Percentiles rank a stretch among this genome's conserved stretches.
Conservation (phyloP, 2,329 filamentous ascomycete species). For the Zasmidium cellare region DNA sequence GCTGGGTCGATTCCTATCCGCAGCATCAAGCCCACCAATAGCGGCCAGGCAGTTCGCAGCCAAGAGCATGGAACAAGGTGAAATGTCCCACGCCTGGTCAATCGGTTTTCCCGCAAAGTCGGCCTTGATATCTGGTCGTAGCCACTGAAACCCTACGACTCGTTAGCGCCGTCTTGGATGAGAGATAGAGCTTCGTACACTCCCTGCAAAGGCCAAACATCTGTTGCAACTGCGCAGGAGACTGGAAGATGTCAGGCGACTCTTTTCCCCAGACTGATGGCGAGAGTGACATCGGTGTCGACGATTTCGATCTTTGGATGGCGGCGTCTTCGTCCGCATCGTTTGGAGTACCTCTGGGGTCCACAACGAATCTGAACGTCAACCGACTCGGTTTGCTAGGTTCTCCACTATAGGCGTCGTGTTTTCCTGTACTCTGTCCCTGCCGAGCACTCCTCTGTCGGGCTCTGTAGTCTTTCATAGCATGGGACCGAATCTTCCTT, state of each 20-base stretch:
- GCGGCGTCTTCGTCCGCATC: not conserved
- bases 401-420: not conserved
- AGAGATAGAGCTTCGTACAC: not conserved
- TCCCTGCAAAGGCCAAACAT: not conserved
- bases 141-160: not conserved
- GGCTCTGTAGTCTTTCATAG: not conserved
- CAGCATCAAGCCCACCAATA: not conserved
- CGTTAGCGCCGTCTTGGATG: not conserved
- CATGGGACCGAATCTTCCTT: not conserved
- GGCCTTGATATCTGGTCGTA: not conserved
- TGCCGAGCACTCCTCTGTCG: not conserved
- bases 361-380: not conserved
- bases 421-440: not conserved
- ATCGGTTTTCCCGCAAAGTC: not conserved
- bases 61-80: not conserved
- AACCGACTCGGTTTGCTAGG: not conserved
- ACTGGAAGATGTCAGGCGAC: not conserved
- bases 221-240: not conserved
- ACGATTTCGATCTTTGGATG: not conserved
- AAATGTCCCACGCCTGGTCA: not conserved
- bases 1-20: not conserved
- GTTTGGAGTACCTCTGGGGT: not conserved
- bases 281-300: not conserved
- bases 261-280: not conserved
- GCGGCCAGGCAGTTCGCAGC: not conserved